Percentiles rank a stretch among this genome's conserved stretches.
Conservation (phyloP, 1,139 yeast genomes). For the Kodamaea arcana region DNA sequence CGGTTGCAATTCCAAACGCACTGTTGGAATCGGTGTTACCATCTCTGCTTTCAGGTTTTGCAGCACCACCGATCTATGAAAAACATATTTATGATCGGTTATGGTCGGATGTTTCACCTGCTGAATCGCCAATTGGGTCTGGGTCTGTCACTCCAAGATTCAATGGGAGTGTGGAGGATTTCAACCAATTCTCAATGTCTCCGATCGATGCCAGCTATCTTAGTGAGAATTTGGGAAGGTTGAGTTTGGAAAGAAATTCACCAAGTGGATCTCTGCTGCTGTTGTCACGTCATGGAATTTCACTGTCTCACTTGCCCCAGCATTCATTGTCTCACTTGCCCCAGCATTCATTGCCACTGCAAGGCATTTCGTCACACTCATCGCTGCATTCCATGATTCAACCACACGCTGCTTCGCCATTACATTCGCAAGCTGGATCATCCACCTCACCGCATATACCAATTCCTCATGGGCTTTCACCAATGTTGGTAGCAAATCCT, state of each 20-base stretch:
- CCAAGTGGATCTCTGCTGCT: slow-evolving; percentile 12
- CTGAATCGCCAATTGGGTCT: slow-evolving; percentile 52
- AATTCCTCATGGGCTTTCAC: not conserved
- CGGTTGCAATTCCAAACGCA: slow-evolving; percentile 27
- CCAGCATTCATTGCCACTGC: not conserved
- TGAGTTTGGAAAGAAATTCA: slow-evolving; percentile 48
- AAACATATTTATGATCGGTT: slow-evolving; percentile 81
- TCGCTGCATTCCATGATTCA: too few relatives aligned
- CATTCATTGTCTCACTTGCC: not conserved
- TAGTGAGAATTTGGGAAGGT: slow-evolving; percentile 50
- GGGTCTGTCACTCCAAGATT: slow-evolving; percentile 50
- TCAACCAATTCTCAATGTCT: slow-evolving; percentile 31
- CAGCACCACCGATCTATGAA: slow-evolving; percentile 90
- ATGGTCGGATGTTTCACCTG: slow-evolving; percentile 66
- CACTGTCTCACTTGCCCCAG: not conserved
- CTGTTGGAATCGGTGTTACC: slow-evolving; percentile 27
- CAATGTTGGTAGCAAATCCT: not conserved
- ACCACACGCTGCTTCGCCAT: not conserved
- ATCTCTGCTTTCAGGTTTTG: slow-evolving; percentile 41
- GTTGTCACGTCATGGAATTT: too few relatives aligned
- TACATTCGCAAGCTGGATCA: not conserved
- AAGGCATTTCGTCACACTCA: not conserved
- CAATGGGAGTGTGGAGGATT: slow-evolving; percentile 14
- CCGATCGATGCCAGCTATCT: slow-evolving; percentile 42
- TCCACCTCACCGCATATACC: too few relatives aligned